Evolutionary conservation across 129 eudicot genomes (phyloP).

Genomic region (Ambrosia trifida): DNA sequence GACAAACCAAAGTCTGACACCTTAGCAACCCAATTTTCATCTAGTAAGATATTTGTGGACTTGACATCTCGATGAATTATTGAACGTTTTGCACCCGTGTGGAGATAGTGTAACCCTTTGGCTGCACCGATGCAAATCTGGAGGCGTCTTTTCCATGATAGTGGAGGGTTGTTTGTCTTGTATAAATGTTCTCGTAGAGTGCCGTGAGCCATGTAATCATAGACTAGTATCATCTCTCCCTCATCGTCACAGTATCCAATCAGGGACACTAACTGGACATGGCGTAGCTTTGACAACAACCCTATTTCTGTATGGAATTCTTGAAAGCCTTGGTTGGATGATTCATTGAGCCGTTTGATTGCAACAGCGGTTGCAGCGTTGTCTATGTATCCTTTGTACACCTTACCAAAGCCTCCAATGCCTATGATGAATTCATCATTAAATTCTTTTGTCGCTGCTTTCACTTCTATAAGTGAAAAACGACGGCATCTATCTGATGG

Average conservation of each 20-base stretch:
- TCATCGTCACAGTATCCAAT: constrained; percentile 39
- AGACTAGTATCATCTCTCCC: constrained; percentile 41
- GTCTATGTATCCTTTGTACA: constrained; percentile 40
- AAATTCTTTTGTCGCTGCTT: constrained; percentile 34
- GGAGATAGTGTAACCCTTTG: constrained; percentile 49
- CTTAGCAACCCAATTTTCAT: constrained; percentile 60
- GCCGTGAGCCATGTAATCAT: constrained; percentile 42
- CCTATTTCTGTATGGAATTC: constrained; percentile 37
- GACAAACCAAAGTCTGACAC: constrained; percentile 61
- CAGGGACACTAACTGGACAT: constrained; percentile 37
- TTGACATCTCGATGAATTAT: constrained; percentile 56
- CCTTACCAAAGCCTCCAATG: constrained; percentile 43
- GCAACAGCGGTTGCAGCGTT: constrained; percentile 28
- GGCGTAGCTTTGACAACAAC: constrained; percentile 31
- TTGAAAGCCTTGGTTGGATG: constrained; percentile 36
- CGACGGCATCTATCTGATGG: constrained; percentile 39
- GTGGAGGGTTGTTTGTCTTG: constrained; percentile 34
- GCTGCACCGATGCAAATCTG: constrained; percentile 61
- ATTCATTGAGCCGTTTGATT: constrained; percentile 35
- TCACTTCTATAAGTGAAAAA: constrained; percentile 35
- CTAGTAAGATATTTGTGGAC: constrained; percentile 50
- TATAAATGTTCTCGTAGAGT: constrained; percentile 41
- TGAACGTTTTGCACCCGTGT: constrained; percentile 36
- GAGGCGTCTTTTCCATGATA: constrained; percentile 51
- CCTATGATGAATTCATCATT: constrained; percentile 27